phyloP scores from a whole-genome alignment of 2,329 filamentous ascomycete genomes.

The Talaromyces sp. region DNA sequence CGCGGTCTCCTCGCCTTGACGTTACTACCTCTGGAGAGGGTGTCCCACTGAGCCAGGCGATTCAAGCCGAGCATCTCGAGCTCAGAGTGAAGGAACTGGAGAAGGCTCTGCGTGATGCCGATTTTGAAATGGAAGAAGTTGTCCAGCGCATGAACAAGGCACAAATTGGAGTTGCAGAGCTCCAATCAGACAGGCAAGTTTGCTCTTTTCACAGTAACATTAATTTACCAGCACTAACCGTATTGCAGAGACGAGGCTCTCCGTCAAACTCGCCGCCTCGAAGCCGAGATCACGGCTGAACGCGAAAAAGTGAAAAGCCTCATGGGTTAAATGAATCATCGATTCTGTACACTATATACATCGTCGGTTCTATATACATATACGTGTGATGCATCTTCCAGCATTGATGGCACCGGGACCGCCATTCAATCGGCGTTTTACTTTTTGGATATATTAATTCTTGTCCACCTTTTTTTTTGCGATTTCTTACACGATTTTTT shows the following conservation, averaged over 20 bases:
- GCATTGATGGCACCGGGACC: background rate
- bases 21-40: constrained; percentile 59
- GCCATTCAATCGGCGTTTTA: background rate
- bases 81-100: constrained; percentile 80
- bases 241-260: constrained; percentile 63
- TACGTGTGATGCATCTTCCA: background rate
- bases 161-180: constrained; percentile 75
- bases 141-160: constrained; percentile 76
- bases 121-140: constrained; percentile 78
- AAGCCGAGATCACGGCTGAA: constrained; percentile 63
- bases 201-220: constrained; percentile 15
- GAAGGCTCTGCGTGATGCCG: constrained; percentile 69
- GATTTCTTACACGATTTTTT: background rate
- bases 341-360: constrained; percentile 6
- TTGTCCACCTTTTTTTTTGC: background rate
- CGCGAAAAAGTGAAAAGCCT: constrained; percentile 54
- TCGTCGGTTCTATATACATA: background rate
- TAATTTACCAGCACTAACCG: constrained; percentile 12
- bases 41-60: constrained; percentile 60
- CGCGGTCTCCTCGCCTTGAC: constrained; percentile 57
- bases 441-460: background rate
- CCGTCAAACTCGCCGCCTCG: constrained; percentile 64
- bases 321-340: constrained; percentile 24
- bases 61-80: constrained; percentile 71
- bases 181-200: constrained; percentile 54